Conservation (phyloP, 495 filamentous ascomycete species). For the Penicillium herquei region DNA sequence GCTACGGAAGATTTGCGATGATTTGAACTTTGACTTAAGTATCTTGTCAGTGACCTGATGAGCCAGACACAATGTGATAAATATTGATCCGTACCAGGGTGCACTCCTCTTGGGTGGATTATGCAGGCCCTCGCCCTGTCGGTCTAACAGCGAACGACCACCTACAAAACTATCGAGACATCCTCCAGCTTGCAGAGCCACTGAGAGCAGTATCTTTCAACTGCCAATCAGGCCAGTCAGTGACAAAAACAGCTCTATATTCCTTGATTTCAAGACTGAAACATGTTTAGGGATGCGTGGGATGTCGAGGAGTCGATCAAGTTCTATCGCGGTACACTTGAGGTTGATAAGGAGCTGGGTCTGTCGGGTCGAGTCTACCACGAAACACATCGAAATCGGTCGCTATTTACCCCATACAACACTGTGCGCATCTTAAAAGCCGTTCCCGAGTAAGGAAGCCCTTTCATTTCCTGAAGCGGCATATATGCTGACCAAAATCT, state of each 20-base stretch:
- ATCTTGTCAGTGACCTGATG: constrained; percentile 14
- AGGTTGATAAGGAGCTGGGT: constrained; percentile 23
- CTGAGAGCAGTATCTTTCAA: constrained; percentile 21
- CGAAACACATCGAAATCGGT: constrained; percentile 30
- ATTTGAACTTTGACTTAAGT: constrained; percentile 21
- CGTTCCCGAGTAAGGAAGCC: constrained; percentile 20
- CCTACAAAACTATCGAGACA: constrained; percentile 17
- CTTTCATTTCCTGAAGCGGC: not conserved
- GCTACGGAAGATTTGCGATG: constrained; percentile 19
- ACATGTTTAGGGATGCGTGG: constrained; percentile 21
- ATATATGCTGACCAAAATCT: not conserved
- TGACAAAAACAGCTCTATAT: not conserved
- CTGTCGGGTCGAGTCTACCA: constrained; percentile 24
- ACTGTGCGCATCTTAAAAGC: constrained; percentile 16
- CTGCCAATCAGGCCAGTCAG: constrained; percentile 27
- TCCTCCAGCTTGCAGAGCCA: constrained; percentile 11
- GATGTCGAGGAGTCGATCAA: constrained; percentile 24
- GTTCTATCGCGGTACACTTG: constrained; percentile 22
- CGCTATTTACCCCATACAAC: constrained; percentile 25
- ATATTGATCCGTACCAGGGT: constrained; percentile 3
- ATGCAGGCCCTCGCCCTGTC: constrained; percentile 18
- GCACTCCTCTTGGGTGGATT: constrained; percentile 22
- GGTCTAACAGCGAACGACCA: constrained; percentile 19
- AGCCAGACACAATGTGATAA: not conserved
- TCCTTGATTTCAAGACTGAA: not conserved